A percentile compares a stretch with the other conserved stretches of the same genome.
phyloP scores from a whole-genome alignment of 2,329 filamentous ascomycete genomes.

The Ceratocystis cubensis region DNA sequence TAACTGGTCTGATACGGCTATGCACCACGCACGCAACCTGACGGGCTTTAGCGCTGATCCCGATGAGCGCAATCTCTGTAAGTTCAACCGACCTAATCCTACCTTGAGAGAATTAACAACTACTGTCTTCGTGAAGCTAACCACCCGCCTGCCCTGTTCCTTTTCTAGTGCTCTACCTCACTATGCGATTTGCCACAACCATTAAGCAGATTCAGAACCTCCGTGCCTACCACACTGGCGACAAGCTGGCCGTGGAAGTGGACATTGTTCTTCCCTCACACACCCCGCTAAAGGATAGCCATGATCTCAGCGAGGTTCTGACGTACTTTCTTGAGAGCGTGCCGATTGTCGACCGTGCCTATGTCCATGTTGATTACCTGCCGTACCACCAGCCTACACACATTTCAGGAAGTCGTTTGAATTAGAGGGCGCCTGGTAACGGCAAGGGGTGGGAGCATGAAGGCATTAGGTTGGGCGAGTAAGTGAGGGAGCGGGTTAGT shows the following conservation, averaged over 20 bases:
- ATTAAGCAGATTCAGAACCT: slow-evolving; percentile 78
- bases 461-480: not conserved
- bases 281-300: slow-evolving; percentile 63
- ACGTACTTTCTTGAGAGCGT: slow-evolving; percentile 79
- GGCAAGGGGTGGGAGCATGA: not conserved
- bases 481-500: too few relatives aligned
- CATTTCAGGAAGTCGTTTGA: slow-evolving; percentile 29
- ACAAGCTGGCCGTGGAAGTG: slow-evolving; percentile 70
- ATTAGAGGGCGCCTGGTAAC: not conserved
- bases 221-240: slow-evolving; percentile 72
- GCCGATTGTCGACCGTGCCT: slow-evolving; percentile 61
- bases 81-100: slow-evolving; percentile 21
- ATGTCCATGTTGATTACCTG: slow-evolving; percentile 54
- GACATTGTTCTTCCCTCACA: slow-evolving; percentile 72
- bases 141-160: not conserved
- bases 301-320: slow-evolving; percentile 64
- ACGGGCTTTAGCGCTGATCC: slow-evolving; percentile 67
- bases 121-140: not conserved
- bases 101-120: not conserved
- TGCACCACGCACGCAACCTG: slow-evolving; percentile 67
- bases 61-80: slow-evolving; percentile 64
- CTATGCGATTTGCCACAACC: slow-evolving; percentile 82
- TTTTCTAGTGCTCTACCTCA: slow-evolving; percentile 58
- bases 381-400: slow-evolving; percentile 51
- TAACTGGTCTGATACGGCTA: slow-evolving; percentile 64